A percentile compares a stretch with the other conserved stretches of the same genome.
Evolutionary conservation across 306 rosid species (phyloP).

Genomic region (Prosopis cineraria): DNA sequence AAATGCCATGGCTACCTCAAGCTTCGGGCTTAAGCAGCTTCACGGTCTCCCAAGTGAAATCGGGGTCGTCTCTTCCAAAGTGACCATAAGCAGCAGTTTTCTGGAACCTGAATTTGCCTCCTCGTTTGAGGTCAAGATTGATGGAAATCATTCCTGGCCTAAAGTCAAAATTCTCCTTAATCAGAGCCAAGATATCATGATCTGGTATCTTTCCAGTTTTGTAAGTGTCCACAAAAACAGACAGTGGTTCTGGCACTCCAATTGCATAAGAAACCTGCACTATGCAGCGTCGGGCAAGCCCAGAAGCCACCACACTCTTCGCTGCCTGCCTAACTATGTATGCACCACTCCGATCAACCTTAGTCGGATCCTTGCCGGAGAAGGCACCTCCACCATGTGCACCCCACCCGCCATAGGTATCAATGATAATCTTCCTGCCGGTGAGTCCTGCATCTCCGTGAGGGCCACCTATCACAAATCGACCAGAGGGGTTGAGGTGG

Average conservation of each 20-base stretch:
- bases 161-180: slow-evolving; percentile 70
- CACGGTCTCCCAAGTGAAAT: slow-evolving; percentile 79
- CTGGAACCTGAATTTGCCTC: slow-evolving; percentile 77
- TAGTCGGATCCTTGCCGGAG: slow-evolving; percentile 86
- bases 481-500: slow-evolving; percentile 79
- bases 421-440: slow-evolving; percentile 79
- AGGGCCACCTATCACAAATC: slow-evolving; percentile 85
- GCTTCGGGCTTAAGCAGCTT: slow-evolving; percentile 75
- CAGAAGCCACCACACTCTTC: slow-evolving; percentile 78
- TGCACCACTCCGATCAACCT: slow-evolving; percentile 81
- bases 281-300: slow-evolving; percentile 74
- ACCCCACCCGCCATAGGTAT: slow-evolving; percentile 87
- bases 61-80: slow-evolving; percentile 79
- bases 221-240: slow-evolving; percentile 69
- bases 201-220: slow-evolving; percentile 73
- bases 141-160: slow-evolving; percentile 84
- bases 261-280: slow-evolving; percentile 89
- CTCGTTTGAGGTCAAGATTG: slow-evolving; percentile 70
- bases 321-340: slow-evolving; percentile 84
- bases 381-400: slow-evolving; percentile 93
- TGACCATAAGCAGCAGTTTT: slow-evolving; percentile 88
- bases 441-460: slow-evolving; percentile 91
- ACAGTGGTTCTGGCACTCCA: slow-evolving; percentile 77
- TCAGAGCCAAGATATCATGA: slow-evolving; percentile 58
- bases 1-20: slow-evolving; percentile 35